phyloP scores from a whole-genome alignment of 306 rosid species.

The Inga laurina region DNA sequence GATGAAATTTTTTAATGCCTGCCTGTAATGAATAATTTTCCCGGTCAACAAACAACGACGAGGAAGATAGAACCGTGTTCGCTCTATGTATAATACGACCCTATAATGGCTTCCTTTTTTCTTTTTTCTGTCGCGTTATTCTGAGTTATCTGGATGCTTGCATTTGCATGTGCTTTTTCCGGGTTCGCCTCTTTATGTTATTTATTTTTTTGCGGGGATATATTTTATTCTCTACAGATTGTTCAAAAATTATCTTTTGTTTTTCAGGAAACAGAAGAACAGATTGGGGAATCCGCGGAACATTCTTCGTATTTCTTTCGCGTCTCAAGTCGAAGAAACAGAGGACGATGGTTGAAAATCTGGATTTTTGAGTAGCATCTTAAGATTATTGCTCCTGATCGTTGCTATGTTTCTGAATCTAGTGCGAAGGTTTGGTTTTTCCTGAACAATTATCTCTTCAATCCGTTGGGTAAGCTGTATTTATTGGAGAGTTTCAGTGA shows the following conservation, averaged over 20 bases:
- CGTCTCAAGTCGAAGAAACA: slow-evolving; percentile 8
- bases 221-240: slow-evolving; percentile 14
- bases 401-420: slow-evolving; percentile 28
- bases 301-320: slow-evolving; percentile 31
- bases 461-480: slow-evolving; percentile 15
- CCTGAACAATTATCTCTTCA: slow-evolving; percentile 5
- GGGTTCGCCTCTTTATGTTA: background rate
- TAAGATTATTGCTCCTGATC: slow-evolving; percentile 1
- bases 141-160: background rate
- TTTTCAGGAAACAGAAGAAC: background rate
- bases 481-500: background rate
- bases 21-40: background rate
- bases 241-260: slow-evolving; percentile 19
- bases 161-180: slow-evolving; percentile 30
- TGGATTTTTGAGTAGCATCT: slow-evolving; percentile 26
- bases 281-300: slow-evolving; percentile 17
- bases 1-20: background rate
- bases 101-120: background rate
- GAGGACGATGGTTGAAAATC: slow-evolving; percentile 17
- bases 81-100: slow-evolving; percentile 24
- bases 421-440: slow-evolving; percentile 17
- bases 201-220: background rate
- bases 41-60: slow-evolving; percentile 50
- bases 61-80: slow-evolving; percentile 37
- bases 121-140: background rate